Base-by-base conservation (phyloP, 768 basidiomycete species). In the Lactifluus rugatus region DNA sequence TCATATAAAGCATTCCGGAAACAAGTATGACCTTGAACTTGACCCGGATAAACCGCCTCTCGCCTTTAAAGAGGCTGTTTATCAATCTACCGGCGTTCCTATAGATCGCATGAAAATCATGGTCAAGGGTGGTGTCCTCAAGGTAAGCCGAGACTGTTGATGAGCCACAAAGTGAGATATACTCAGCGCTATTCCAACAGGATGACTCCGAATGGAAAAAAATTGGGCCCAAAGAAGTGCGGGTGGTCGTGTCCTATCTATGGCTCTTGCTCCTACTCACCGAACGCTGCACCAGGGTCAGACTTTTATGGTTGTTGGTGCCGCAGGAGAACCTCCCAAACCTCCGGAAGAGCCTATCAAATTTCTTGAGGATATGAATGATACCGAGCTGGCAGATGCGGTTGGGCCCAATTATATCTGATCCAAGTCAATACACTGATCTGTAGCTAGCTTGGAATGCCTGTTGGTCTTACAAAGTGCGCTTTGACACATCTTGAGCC, bases 51-150 rank as follows among this genome's bases (percentile, higher is more conserved):
- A 80, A 5, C 80, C 88, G 2, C 81, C 85, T 2, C 66, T 74
- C 16, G 80, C 72, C 14, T 94, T 98, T 79, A 97, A 96, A 70
- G 82, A 91, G 61, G 76, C 82, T 5, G 76, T 98, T 34, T 89
- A 88, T 66, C 79, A 85, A 44, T 74, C 77, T 47, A 97, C 93
- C 0, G 93, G 92, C 8, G 87, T 98, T 2, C 93, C 90, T 3
- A 71, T 82, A 36, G 92, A 95, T 68, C 79, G 93, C 48, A 94
- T 96, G 91, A 99, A 98, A 74, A 87, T 98, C 63, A 93, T 96
- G 88, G 79, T 94, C 69, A 97, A 96, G 69, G 89, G 89, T 54
- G 89, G 87, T 37, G 78, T 92, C 54, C 80, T 96, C 66, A 95
- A 94, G 81, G 92, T 89, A 66, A 54, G 75, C 72, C 17, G 6